Base-by-base conservation (phyloP, 768 basidiomycete species). In the Calocybe indica region DNA sequence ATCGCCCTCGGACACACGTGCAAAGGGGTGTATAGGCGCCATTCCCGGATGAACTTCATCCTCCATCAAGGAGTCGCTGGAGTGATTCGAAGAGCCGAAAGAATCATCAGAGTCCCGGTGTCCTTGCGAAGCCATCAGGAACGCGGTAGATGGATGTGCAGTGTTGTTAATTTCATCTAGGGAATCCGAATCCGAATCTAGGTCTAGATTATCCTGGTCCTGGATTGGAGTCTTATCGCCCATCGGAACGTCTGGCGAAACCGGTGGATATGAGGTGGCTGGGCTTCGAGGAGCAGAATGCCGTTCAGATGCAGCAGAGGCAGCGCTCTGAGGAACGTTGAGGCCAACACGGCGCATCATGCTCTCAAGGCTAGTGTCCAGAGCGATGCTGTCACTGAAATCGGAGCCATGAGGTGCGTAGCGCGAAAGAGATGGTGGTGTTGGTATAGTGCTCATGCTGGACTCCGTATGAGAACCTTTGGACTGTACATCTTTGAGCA, bases 361-460 rank as follows among this genome's bases (percentile, higher is more conserved):
- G 47, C 79, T 83, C 50, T 86, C 83, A 45, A 88, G 60, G 56
- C 79, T 85, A 2, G 76, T 62, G 52, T 85, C 82, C 1, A 72
- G 66, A 3, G 69, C 69, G 11, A 75, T 65, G 52, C 69, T 82
- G 37, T 67, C 68, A 49, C 68, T 76, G 9, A 62, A 71, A 31
- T 78, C 74, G 8, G 63, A 60, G n/a, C 68, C 63, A 37, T 65
- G 64, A 6, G 70, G 69, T n/a, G 63, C 69, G 55, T 88, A 88
- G n/a, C 79, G 71, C 10, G 83, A 79, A 10, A 89, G 68, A 0
- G 85, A 87, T 28, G 86, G 87, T 5, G 84, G 83, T 1, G 82
- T 80, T 1, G 82, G 76, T 45, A 85, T 74, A 10, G 80, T 80
- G 63, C 82, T 85, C 73, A 81, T 73, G 48, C 78, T 87, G 15